These are phyloP conservation scores for Bremia lactucae DNA, from an alignment of 352 stramenopile species.

Conservation along the genomic window DNA sequence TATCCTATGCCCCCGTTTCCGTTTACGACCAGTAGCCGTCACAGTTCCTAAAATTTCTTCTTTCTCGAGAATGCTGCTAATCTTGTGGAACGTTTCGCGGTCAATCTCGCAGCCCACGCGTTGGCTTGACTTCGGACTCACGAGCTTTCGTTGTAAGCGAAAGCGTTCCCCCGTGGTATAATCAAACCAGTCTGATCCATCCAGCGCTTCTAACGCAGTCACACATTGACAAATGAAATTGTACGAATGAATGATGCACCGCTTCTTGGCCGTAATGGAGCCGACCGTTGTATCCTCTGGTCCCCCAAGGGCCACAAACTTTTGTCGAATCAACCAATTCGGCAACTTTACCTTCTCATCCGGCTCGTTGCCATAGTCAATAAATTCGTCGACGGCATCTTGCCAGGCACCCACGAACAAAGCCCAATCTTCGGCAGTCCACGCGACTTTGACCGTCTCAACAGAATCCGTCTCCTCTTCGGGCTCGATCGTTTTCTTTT, in stretches of 20 bases:
- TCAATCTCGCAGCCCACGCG: constrained; percentile 24
- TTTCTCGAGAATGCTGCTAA: constrained; percentile 20
- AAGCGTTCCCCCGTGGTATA: constrained; percentile 21
- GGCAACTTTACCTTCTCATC: constrained; percentile 29
- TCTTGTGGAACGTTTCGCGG: constrained; percentile 17
- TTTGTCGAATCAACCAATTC: constrained; percentile 33
- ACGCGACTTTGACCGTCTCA: constrained; percentile 5
- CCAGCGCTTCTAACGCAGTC: constrained; percentile 10
- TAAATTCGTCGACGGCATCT: constrained; percentile 26
- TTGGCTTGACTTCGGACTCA: constrained; percentile 27
- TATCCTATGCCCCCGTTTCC: constrained; percentile 18
- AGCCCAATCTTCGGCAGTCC: constrained; percentile 17
- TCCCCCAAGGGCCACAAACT: constrained; percentile 21
- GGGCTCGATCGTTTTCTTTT: constrained; percentile 5
- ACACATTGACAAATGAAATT: constrained; percentile 28
- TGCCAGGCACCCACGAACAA: constrained; percentile 28
- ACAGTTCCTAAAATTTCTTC: constrained; percentile 21
- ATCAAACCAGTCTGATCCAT: constrained; percentile 27
- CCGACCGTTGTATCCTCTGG: constrained; percentile 20
- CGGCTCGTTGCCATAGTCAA: constrained; percentile 18
- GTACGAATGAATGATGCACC: constrained; percentile 24
- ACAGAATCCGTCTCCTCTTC: constrained; percentile 6
- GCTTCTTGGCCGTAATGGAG: constrained; percentile 28
- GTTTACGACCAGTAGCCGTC: constrained; percentile 15
- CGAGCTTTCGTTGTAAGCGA: constrained; percentile 19